Base-by-base conservation (phyloP, 306 rosid genomes). In the Vicia faba region DNA sequence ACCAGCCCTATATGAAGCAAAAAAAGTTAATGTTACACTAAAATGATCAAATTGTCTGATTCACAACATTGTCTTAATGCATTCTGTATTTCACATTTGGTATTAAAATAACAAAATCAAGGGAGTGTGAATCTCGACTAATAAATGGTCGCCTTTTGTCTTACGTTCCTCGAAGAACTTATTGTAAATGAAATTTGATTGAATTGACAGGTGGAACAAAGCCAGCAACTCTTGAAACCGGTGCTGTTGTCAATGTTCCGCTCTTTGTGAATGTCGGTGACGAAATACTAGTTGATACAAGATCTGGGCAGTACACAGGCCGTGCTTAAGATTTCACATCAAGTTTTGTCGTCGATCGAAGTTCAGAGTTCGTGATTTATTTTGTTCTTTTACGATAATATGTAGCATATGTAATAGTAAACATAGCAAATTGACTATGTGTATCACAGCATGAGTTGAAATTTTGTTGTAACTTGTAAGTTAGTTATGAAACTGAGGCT, bases 201-300 rank as follows among this genome's bases (percentile, higher is more conserved):
- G 8, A 68, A 49, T 72, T 59, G 8, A 68, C 90, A 90, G 99
- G 99, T 72, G 99, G 97, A 74, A 31, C 95, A 59, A 93, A 86
- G 85, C 96, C 96, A 26, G 99, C 97, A 8, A 95, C 95, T 15
- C 92, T 95, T 3, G 97, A 95, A 71, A 95, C 99, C 0, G 97
- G 96, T 8, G 83, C 95, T 26, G 67, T 85, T 23, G 97, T 95
- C 41, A 86, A 76, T 75, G 99, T 88, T 60, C 99, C 99, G 3
- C 81, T 88, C 75, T 95, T 90, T 65, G 70, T 95, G 61, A 90
- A 84, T 71, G n/a, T 62, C 12, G 92, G 97, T 3, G 99, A 95
- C 3, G 85, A 84, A 67, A 85, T 90, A 59, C 18, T 90, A 75
- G 86, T 90, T 67, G 97, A 95, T 79, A 79, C 97, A 59, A 95